phyloP scores from a whole-genome alignment of 768 basidiomycete species.

The Mycena maculata region DNA sequence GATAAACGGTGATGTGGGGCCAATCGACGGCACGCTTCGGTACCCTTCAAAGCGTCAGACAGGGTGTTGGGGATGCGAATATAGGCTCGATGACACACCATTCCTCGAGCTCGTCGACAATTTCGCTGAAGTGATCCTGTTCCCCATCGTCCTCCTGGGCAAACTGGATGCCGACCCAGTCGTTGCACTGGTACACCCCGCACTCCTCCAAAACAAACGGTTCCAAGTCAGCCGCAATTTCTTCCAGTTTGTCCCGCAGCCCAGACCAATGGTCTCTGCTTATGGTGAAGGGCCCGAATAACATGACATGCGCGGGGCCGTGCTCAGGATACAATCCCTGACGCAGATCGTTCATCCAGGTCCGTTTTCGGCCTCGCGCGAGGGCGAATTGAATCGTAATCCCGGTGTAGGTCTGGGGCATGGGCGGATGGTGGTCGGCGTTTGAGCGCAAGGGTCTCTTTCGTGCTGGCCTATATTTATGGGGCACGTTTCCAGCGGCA shows the following conservation, averaged over 20 bases:
- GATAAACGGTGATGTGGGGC: slow-evolving; percentile 9
- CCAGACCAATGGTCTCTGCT: background rate
- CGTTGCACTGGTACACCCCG: background rate
- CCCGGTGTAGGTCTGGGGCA: slow-evolving; percentile 6
- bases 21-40: background rate
- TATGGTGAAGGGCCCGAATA: background rate
- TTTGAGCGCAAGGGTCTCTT: background rate
- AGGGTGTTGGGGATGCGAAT: too few relatives aligned
- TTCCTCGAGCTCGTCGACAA: slow-evolving; percentile 4
- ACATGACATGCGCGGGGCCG: background rate
- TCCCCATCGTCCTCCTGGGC: slow-evolving; percentile 5
- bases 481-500: background rate
- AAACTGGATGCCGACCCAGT: slow-evolving; percentile 8
- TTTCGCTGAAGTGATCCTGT: slow-evolving; percentile 5
- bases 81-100: too few relatives aligned
- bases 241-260: background rate
- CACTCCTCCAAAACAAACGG: slow-evolving; percentile 4
- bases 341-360: slow-evolving; percentile 12
- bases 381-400: slow-evolving; percentile 6
- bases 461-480: slow-evolving; percentile 1
- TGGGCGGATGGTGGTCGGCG: slow-evolving; percentile 5
- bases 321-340: slow-evolving; percentile 5
- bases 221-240: background rate
- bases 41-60: background rate
- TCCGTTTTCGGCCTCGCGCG: slow-evolving; percentile 3